Evolutionary conservation across 2,329 filamentous ascomycete genomes (phyloP).

Genomic region (Scleromitrula shiraiana): DNA sequence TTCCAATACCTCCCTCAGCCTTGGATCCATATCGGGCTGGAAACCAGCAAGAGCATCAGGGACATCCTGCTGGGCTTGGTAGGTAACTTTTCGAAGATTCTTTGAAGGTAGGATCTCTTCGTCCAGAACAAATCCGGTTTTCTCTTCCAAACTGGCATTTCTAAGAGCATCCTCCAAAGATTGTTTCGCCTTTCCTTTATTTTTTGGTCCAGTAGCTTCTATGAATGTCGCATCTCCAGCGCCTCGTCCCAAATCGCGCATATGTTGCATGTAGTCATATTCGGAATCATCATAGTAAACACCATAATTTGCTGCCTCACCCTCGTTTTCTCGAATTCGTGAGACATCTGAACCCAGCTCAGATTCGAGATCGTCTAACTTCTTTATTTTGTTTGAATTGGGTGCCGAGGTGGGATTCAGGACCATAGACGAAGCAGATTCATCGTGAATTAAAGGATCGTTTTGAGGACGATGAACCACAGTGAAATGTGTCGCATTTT

Average conservation of each 20-base stretch:
- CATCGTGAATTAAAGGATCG: conserved; percentile 94
- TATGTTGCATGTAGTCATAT: conserved; percentile 99
- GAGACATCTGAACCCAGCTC: conserved; percentile 64
- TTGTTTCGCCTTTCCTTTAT: conserved; percentile 68
- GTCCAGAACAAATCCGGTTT: conserved; percentile 54
- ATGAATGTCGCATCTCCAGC: conserved; percentile 72
- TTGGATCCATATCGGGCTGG: conserved; percentile 95
- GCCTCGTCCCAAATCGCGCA: conserved; percentile 74
- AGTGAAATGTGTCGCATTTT: conserved; percentile 84
- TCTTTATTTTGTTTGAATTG: conserved; percentile 51
- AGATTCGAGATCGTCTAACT: conserved; percentile 64
- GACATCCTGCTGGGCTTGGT: conserved; percentile 87
- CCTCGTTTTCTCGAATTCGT: conserved; percentile 76
- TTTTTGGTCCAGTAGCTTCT: conserved; percentile 54
- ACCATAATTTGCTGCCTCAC: conserved; percentile 89
- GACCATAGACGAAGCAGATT: conserved; percentile 80
- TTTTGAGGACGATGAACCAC: conserved; percentile 95
- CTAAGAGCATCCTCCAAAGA: conserved; percentile 76
- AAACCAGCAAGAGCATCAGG: conserved; percentile 90
- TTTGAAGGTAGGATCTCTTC: conserved; percentile 72
- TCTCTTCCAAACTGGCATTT: conserved; percentile 47
- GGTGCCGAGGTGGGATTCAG: conserved; percentile 58
- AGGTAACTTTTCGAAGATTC: conserved; percentile 67
- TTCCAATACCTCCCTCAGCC: conserved; percentile 82
- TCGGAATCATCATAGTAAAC: conserved; percentile 91